phyloP scores from a whole-genome alignment of 768 basidiomycete species.

The Tylopilus plumbeoviolaceoides region DNA sequence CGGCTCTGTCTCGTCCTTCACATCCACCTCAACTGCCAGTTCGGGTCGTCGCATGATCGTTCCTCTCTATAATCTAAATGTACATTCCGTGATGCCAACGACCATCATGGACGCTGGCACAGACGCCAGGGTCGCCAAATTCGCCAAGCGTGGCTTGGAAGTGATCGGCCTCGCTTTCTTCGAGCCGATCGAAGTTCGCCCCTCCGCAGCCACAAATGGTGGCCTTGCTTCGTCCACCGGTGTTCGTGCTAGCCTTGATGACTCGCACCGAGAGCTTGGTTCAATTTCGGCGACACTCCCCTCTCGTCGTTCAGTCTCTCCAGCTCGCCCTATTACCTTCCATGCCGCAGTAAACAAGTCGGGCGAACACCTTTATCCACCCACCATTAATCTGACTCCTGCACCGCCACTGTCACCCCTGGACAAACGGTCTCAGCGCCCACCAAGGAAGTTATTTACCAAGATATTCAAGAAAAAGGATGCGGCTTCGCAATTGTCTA shows the following conservation, averaged over 20 bases:
- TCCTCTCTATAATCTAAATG: conserved; percentile 82
- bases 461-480: conserved; percentile 65
- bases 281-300: not conserved
- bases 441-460: conserved; percentile 60
- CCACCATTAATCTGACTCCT: conserved; percentile 14
- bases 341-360: not conserved
- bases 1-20: conserved; percentile 36
- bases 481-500: conserved; percentile 13
- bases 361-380: not conserved
- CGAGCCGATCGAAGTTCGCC: conserved; percentile 77
- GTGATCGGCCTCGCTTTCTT: conserved; percentile 73
- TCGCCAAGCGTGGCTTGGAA: conserved; percentile 69
- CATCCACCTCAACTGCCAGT: conserved; percentile 41
- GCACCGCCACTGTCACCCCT: conserved; percentile 14
- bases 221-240: conserved; percentile 11
- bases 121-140: conserved; percentile 80
- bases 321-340: conserved; percentile 4
- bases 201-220: conserved; percentile 10
- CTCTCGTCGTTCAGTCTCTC: conserved; percentile 11
- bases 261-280: conserved; percentile 20
- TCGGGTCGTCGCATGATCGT: conserved; percentile 70
- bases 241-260: conserved; percentile 31
- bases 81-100: conserved; percentile 85
- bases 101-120: conserved; percentile 85
- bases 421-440: conserved; percentile 33